These are phyloP conservation scores for Amaranthus cruentus DNA, from an alignment of 148 eudicot genomes.

Conservation along the genomic window DNA sequence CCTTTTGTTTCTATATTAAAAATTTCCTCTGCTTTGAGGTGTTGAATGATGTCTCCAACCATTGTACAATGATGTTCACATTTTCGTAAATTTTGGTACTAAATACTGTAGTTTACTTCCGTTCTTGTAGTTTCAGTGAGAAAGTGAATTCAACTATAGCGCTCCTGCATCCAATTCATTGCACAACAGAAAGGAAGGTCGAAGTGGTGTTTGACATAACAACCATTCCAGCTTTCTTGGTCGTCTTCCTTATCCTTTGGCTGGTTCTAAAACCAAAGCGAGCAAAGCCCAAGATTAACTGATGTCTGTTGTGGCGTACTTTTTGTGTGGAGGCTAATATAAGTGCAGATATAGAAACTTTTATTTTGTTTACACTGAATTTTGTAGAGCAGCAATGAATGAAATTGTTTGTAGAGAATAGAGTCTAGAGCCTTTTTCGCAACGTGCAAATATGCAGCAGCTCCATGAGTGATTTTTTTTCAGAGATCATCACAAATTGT, in stretches of 20 bases:
- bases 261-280: constrained; percentile 72
- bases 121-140: constrained; percentile 54
- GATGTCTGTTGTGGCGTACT: constrained; percentile 6
- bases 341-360: constrained; percentile 3
- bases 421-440: not conserved
- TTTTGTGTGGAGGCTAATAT: not conserved
- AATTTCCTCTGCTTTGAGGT: not conserved
- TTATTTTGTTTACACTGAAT: constrained; percentile 7
- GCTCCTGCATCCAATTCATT: constrained; percentile 74
- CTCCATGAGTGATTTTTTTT: not conserved
- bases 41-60: not conserved
- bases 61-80: not conserved
- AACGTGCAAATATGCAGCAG: not conserved
- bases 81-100: not conserved
- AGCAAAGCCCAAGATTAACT: constrained; percentile 92
- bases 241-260: constrained; percentile 65
- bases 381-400: constrained; percentile 12
- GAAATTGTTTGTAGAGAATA: not conserved
- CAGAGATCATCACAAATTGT: too few relatives aligned
- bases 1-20: not conserved
- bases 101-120: not conserved
- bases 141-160: constrained; percentile 60
- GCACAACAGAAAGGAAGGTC: constrained; percentile 76
- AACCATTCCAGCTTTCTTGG: constrained; percentile 80
- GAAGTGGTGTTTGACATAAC: constrained; percentile 73